Conservation (phyloP, 2,329 filamentous ascomycete genomes). For the Cladosporium austrohemisphaericum region DNA sequence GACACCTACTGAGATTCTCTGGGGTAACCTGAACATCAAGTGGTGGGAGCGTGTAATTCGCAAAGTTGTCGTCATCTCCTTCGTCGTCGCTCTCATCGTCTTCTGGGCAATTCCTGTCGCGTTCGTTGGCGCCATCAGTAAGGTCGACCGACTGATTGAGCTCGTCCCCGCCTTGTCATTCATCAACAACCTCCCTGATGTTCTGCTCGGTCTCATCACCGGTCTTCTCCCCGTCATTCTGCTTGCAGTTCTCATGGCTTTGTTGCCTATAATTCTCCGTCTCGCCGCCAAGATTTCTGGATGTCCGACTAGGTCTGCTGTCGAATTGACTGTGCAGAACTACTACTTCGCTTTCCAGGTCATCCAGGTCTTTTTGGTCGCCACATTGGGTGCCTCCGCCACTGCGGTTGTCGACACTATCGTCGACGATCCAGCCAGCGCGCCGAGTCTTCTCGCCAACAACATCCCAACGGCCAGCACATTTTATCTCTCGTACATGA, state of each 20-base stretch:
- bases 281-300: constrained; percentile 75
- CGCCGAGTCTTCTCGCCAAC: constrained; percentile 29
- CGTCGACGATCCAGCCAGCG: constrained; percentile 52
- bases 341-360: constrained; percentile 90
- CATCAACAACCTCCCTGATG: constrained; percentile 59
- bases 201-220: constrained; percentile 77
- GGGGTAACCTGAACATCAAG: constrained; percentile 76
- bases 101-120: constrained; percentile 82
- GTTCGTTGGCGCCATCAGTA: constrained; percentile 79
- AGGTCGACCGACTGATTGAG: constrained; percentile 59
- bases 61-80: constrained; percentile 63
- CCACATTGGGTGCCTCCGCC: constrained; percentile 77
- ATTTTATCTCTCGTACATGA: constrained; percentile 93
- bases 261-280: constrained; percentile 79
- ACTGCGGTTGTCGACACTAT: constrained; percentile 65
- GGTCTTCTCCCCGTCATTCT: constrained; percentile 78
- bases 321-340: constrained; percentile 87
- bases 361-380: constrained; percentile 85
- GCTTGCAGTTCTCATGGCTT: constrained; percentile 77
- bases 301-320: constrained; percentile 70
- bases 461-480: constrained; percentile 76
- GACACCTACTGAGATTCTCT: constrained; percentile 78
- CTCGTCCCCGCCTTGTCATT: constrained; percentile 22
- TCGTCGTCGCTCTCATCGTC: constrained; percentile 73
- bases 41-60: constrained; percentile 84